Conservation (phyloP, 2,329 filamentous ascomycete species). For the Colletotrichum kahawae region DNA sequence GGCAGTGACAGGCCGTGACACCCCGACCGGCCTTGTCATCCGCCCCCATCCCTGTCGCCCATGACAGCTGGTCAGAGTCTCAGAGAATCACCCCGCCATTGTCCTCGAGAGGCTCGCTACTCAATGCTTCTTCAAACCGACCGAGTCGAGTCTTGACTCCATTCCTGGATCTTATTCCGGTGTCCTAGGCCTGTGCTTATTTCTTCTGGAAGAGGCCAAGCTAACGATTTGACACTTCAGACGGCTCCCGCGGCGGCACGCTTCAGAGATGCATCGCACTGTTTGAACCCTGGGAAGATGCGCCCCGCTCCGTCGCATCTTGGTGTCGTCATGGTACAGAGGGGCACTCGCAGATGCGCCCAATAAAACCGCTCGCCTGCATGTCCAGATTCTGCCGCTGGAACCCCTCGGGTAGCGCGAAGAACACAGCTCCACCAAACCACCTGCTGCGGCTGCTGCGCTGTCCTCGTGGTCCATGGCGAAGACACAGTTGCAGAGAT, state of each 20-base stretch:
- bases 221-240: not conserved
- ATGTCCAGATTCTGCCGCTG: not conserved
- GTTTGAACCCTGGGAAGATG: not conserved
- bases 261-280: not conserved
- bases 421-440: constrained; percentile 2
- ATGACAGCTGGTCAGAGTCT: constrained; percentile 8
- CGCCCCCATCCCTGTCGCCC: constrained; percentile 6
- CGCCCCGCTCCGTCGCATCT: constrained; percentile 4
- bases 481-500: not conserved
- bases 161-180: not conserved
- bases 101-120: not conserved
- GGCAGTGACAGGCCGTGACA: constrained; percentile 11
- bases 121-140: not conserved
- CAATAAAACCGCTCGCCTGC: not conserved
- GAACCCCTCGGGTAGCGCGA: constrained; percentile 10
- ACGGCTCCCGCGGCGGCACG: not conserved
- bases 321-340: constrained; percentile 18
- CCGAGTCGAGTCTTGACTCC: not conserved
- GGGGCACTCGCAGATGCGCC: not conserved
- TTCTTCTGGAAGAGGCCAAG: not conserved
- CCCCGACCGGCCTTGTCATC: constrained; percentile 9
- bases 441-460: not conserved
- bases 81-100: not conserved
- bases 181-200: not conserved
- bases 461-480: not conserved